Conservation (phyloP, 805 yeast genomes). For the Kregervanrija delftensis region DNA sequence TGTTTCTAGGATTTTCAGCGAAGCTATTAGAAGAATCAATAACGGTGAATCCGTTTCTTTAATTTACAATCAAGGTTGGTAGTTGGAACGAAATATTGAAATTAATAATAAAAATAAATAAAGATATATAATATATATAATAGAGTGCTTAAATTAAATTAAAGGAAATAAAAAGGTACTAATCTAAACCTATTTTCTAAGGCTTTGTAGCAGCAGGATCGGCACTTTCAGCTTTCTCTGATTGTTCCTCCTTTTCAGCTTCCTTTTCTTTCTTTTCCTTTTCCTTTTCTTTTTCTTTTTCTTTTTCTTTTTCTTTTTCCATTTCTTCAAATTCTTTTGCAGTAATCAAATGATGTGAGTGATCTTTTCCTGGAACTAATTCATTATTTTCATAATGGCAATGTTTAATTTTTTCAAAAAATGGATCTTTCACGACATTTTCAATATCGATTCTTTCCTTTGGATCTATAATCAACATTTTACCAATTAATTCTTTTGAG, state of each 20-base stretch:
- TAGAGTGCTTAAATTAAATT: not conserved
- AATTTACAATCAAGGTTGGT: conserved; percentile 82
- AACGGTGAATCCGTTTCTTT: conserved; percentile 95
- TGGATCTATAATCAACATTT: conserved; percentile 62
- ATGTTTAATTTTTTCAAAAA: conserved; percentile 48
- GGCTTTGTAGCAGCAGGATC: too few species aligned
- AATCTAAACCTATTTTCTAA: too few species aligned
- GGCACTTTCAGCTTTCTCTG: not conserved
- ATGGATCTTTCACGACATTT: conserved; percentile 49
- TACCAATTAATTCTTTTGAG: conserved; percentile 51
- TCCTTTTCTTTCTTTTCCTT: conserved; percentile 6
- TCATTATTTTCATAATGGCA: conserved; percentile 36
- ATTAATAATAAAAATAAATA: not conserved
- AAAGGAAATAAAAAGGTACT: not conserved
- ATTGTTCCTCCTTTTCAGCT: not conserved
- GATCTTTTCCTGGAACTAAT: conserved; percentile 31
- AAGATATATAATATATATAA: not conserved
- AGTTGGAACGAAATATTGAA: conserved; percentile 1
- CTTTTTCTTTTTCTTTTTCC: conserved; percentile 30
- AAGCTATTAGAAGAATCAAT: conserved; percentile 91
- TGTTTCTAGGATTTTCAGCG: conserved; percentile 83
- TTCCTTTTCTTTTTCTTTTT: conserved; percentile 9
- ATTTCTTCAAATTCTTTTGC: conserved; percentile 50
- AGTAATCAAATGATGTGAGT: conserved; percentile 61
- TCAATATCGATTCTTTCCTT: conserved; percentile 50